A percentile compares a stretch with the other conserved stretches of the same genome.
phyloP scores from a whole-genome alignment of 176 grass and related monocot genomes.

The Melocanna baccifera region DNA sequence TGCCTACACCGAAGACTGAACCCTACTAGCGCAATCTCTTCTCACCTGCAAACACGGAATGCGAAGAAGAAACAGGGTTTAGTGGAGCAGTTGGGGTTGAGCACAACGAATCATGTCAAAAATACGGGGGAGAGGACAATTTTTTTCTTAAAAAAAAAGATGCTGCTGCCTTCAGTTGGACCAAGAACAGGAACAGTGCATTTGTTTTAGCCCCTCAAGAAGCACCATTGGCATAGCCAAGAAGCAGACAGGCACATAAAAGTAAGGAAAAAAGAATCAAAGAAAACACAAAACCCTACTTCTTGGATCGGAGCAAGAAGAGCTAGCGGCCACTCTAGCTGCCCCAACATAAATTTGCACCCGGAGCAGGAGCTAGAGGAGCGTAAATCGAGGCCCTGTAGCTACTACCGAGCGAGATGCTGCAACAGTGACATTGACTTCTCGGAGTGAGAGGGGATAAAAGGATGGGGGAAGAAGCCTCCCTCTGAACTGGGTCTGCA shows the following conservation, averaged over 20 bases:
- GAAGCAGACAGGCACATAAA: constrained; percentile 36
- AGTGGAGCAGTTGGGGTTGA: constrained; percentile 33
- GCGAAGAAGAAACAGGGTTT: background rate
- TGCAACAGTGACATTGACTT: constrained; percentile 41
- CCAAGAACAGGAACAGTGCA: background rate
- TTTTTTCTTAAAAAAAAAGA: constrained; percentile 33
- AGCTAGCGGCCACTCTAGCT: background rate
- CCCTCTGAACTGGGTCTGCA: constrained; percentile 14
- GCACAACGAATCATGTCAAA: constrained; percentile 15
- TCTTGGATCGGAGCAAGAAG: constrained; percentile 26
- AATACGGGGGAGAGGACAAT: constrained; percentile 2
- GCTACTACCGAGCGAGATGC: background rate
- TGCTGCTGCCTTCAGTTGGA: constrained; percentile 3
- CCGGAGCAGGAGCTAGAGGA: background rate
- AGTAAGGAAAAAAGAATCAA: background rate
- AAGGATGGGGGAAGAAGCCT: background rate
- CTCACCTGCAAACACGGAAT: constrained; percentile 37
- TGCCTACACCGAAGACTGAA: background rate
- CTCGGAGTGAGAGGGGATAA: background rate
- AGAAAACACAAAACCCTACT: constrained; percentile 10
- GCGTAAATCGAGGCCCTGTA: constrained; percentile 12
- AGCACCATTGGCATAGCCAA: constrained; percentile 27
- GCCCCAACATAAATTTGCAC: background rate
- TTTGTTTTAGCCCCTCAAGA: constrained; percentile 39
- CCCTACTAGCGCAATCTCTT: constrained; percentile 17